Evolutionary conservation across 495 filamentous ascomycete species (phyloP), one percentile per base, ranked within the genome.

Genomic region (Xylaria acuta): DNA sequence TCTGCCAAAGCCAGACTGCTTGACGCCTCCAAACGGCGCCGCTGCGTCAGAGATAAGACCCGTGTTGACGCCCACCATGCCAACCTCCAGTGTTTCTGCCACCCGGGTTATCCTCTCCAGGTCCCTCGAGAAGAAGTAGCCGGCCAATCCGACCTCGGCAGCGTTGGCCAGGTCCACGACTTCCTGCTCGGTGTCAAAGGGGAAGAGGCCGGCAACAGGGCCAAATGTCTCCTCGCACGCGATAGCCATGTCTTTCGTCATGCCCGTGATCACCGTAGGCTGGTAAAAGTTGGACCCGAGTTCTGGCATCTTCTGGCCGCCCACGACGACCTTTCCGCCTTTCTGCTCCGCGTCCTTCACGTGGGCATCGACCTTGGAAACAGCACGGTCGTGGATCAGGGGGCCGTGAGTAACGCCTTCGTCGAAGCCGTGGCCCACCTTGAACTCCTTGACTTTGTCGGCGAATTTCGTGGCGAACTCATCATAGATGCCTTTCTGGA

Each of bases 1-100:
- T 43, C 95, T 82, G 25, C 96, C 95, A 74, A 98, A 98, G 5
- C 95, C 95, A 78, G 91, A 94, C 81, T 93, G 86, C 82, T 99
- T 99, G 22, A 99, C 93, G 70, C 95, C 96, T 25, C 95, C 96
- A 79, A 98, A 99, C 69, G 93, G 93, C 71, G 91, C 84, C 1
- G 92, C 92, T 79, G 90, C 89, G 79, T 97, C 94, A 74, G 92
- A 94, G 54, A 97, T 92, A 67, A 96, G 70, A 2, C 92, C 93
- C 7, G 92, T 95, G 77, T 96, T 95, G 40, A 95, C 90, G 71
- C 93, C 94, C 25, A 96, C 91, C 94, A 97, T 97, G 20, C 94
- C 94, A 11, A 94, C 91, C 82, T 97, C 93, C 51, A 97, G 76
- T n/a, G 91, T 89, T 80, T 97, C 94, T 2, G 94, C 92, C 20